These are phyloP conservation scores for Daldinia sp. DNA, from an alignment of 2,329 filamentous ascomycete genomes.

Conservation along the genomic window DNA sequence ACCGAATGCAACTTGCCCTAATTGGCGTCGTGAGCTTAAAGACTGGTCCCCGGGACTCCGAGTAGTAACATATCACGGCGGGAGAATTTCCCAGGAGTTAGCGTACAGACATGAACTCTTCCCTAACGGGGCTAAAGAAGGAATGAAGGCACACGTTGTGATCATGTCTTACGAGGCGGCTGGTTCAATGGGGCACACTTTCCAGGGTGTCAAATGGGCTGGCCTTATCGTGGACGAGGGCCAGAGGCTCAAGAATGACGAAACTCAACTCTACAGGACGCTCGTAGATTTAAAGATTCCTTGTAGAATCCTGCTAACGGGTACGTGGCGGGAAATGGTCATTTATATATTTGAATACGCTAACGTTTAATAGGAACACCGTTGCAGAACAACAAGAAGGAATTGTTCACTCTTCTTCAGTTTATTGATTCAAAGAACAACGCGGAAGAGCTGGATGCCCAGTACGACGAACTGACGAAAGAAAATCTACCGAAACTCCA, in stretches of 20 bases:
- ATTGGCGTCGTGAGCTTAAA: conserved; percentile 96
- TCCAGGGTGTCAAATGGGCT: conserved; percentile 80
- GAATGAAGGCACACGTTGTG: conserved; percentile 87
- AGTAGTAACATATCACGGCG: conserved; percentile 93
- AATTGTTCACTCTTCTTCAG: conserved; percentile 95
- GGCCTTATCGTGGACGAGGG: conserved; percentile 94
- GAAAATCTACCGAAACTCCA: conserved; percentile 85
- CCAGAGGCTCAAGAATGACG: conserved; percentile 93
- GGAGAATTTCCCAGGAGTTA: conserved; percentile 75
- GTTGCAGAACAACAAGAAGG: conserved; percentile 92
- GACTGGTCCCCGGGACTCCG: conserved; percentile 87
- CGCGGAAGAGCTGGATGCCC: conserved; percentile 75
- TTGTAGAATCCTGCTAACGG: conserved; percentile 87
- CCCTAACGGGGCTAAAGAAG: conserved; percentile 67
- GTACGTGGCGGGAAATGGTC: conserved; percentile 33
- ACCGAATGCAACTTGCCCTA: conserved; percentile 94
- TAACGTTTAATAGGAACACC: conserved; percentile 67
- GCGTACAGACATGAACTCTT: conserved; percentile 88
- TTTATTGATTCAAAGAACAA: conserved; percentile 80
- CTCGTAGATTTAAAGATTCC: conserved; percentile 78
- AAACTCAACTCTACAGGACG: conserved; percentile 79
- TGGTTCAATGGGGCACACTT: conserved; percentile 74
- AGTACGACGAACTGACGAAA: conserved; percentile 80
- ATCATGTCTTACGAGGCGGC: conserved; percentile 95
- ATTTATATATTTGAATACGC: conserved; percentile 30